Evolutionary conservation across 306 rosid genomes (phyloP).

Genomic region (Dicorynia guianensis): DNA sequence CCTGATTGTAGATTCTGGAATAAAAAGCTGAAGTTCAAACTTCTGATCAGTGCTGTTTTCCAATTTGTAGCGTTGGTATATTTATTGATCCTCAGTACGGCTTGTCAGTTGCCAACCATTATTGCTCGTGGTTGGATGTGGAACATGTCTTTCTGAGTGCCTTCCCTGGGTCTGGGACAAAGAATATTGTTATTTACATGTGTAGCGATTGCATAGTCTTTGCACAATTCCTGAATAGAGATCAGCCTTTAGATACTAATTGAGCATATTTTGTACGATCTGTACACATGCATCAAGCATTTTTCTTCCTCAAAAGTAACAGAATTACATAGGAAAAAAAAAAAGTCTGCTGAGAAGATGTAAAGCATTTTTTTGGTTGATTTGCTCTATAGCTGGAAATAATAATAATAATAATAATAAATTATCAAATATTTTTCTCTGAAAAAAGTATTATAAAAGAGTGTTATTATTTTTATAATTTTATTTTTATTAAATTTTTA

Average conservation of each 20-base stretch:
- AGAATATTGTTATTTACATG: too few relatives aligned
- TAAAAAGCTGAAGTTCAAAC: conserved; percentile 29
- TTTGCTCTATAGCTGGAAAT: conserved; percentile 13
- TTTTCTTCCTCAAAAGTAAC: too few relatives aligned
- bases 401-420: too few relatives aligned
- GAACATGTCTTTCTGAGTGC: conserved; percentile 20
- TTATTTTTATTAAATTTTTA: too few relatives aligned
- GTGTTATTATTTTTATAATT: too few relatives aligned
- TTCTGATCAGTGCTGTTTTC: conserved; percentile 34
- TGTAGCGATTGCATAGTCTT: too few relatives aligned
- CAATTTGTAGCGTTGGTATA: conserved; percentile 20
- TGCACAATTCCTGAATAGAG: too few relatives aligned
- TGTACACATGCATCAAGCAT: too few relatives aligned
- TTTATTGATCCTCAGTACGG: neutral
- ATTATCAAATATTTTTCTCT: too few relatives aligned
- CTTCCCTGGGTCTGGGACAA: neutral
- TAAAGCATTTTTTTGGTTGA: conserved; percentile 34
- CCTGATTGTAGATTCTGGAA: conserved; percentile 42
- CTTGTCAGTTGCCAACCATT: neutral
- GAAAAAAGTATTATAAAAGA: too few relatives aligned
- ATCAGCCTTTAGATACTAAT: too few relatives aligned
- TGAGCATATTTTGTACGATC: too few relatives aligned
- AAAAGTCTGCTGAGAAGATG: conserved; percentile 36
- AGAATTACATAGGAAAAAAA: conserved; percentile 35
- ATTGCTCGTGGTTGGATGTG: conserved; percentile 36